These are phyloP conservation scores for Melampsora occidentalis DNA, from an alignment of 1,284 basidiomycete genomes.

Conservation along the genomic window DNA sequence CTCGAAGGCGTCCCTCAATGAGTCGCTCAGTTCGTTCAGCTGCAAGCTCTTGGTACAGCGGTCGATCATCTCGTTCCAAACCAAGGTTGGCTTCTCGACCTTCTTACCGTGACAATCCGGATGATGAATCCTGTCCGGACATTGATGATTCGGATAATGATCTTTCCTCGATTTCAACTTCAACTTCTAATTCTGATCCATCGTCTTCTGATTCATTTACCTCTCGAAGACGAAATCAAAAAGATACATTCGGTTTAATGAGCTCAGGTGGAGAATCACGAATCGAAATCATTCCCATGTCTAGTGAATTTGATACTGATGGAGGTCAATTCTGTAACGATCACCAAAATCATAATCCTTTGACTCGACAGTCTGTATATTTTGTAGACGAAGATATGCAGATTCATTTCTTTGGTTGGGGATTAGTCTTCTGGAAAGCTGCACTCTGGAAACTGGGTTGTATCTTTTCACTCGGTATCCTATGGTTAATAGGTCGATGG, in stretches of 20 bases:
- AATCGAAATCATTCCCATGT: conserved; percentile 20
- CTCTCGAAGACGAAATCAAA: conserved; percentile 46
- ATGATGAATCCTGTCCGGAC: conserved; percentile 37
- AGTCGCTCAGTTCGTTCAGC: conserved; percentile 34
- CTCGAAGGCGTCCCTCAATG: conserved; percentile 16
- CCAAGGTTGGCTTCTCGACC: conserved; percentile 32
- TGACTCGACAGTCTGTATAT: conserved; percentile 71
- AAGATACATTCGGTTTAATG: conserved; percentile 44
- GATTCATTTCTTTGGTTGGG: conserved; percentile 86
- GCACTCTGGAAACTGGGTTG: conserved; percentile 72
- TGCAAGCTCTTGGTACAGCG: conserved; percentile 30
- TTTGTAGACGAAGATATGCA: conserved; percentile 87
- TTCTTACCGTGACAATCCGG: conserved; percentile 23
- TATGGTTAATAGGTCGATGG: conserved; percentile 87
- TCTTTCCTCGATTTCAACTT: conserved; percentile 33
- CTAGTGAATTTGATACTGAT: conserved; percentile 41
- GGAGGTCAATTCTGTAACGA: conserved; percentile 23
- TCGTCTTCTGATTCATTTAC: conserved; percentile 40
- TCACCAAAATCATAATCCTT: conserved; percentile 9
- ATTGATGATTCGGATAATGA: conserved; percentile 29
- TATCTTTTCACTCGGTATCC: conserved; percentile 68
- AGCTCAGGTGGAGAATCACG: conserved; percentile 34
- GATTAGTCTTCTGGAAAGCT: conserved; percentile 65
- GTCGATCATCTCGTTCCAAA: conserved; percentile 26
- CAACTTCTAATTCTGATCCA: conserved; percentile 42